Percentiles rank a stretch among this genome's conserved stretches.
These are phyloP conservation scores for Sporothrix inflata DNA, from an alignment of 2,329 filamentous ascomycete genomes.

Conservation along the genomic window DNA sequence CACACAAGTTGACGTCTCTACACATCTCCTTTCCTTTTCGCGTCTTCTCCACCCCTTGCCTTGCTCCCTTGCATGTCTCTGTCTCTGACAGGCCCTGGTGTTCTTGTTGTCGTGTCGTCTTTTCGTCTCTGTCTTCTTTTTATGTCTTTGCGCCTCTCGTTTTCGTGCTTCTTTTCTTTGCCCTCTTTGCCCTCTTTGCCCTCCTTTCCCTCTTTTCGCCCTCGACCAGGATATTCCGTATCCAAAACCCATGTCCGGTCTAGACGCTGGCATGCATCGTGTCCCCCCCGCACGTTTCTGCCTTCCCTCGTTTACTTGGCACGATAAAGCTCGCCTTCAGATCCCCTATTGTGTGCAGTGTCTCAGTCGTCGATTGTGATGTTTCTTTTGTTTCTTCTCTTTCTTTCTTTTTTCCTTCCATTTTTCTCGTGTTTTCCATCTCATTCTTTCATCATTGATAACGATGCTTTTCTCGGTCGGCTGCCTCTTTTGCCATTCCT, in stretches of 20 bases:
- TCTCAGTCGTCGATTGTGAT: neutral
- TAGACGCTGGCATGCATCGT: neutral
- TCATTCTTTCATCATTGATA: neutral
- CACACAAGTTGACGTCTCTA: too few relatives aligned
- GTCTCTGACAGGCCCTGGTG: neutral
- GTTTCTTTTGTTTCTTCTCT: neutral
- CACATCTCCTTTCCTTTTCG: neutral
- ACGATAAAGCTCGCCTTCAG: constrained; percentile 6
- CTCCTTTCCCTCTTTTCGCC: neutral
- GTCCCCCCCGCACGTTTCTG: constrained; percentile 12
- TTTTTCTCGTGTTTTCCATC: neutral
- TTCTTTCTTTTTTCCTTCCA: neutral
- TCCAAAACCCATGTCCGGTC: neutral
- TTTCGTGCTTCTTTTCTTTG: neutral
- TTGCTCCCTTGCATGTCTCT: constrained; percentile 16
- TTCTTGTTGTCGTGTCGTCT: neutral
- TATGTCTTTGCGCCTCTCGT: neutral
- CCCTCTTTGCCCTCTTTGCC: neutral
- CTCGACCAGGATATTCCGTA: neutral
- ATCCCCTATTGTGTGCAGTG: neutral
- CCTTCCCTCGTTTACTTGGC: constrained; percentile 13
- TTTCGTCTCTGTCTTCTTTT: neutral
- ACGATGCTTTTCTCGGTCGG: neutral
- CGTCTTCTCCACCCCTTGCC: constrained; percentile 20
- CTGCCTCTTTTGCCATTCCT: neutral